Conservation (phyloP, 2,329 filamentous ascomycete genomes). For the Dactylella cylindrospora region DNA sequence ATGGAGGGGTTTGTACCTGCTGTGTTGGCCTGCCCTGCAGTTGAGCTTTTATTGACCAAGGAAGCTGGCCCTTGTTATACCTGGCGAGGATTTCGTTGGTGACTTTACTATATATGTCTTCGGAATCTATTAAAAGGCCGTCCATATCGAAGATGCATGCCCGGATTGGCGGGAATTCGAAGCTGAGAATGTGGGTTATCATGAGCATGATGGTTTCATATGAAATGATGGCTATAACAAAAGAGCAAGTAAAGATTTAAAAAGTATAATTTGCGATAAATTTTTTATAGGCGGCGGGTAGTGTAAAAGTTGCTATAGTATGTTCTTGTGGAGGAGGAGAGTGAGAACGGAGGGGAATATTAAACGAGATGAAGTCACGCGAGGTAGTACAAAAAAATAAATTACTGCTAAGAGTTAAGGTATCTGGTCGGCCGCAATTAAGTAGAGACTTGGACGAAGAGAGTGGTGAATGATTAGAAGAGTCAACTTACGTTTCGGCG, state of each 20-base stretch:
- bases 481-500: too few species aligned
- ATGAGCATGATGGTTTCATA: background rate
- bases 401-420: background rate
- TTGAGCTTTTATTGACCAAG: slow-evolving; percentile 91
- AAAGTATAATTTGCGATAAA: background rate
- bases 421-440: background rate
- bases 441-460: too few species aligned
- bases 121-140: slow-evolving; percentile 88
- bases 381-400: background rate
- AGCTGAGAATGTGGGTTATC: slow-evolving; percentile 38
- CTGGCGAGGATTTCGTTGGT: slow-evolving; percentile 78
- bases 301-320: slow-evolving; percentile 2
- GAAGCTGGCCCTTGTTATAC: slow-evolving; percentile 72
- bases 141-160: slow-evolving; percentile 99
- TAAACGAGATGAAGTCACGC: background rate
- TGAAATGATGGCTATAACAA: background rate
- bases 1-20: slow-evolving; percentile 52
- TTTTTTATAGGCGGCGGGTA: background rate
- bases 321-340: background rate
- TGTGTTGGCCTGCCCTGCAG: slow-evolving; percentile 67
- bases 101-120: slow-evolving; percentile 82
- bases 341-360: background rate
- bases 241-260: background rate
- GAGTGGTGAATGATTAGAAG: too few species aligned
- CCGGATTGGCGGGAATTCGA: slow-evolving; percentile 69